Percentiles rank a stretch among this genome's conserved stretches.
Conservation (phyloP, 176 grass and related monocot species). For the Oryza rufipogon region DNA sequence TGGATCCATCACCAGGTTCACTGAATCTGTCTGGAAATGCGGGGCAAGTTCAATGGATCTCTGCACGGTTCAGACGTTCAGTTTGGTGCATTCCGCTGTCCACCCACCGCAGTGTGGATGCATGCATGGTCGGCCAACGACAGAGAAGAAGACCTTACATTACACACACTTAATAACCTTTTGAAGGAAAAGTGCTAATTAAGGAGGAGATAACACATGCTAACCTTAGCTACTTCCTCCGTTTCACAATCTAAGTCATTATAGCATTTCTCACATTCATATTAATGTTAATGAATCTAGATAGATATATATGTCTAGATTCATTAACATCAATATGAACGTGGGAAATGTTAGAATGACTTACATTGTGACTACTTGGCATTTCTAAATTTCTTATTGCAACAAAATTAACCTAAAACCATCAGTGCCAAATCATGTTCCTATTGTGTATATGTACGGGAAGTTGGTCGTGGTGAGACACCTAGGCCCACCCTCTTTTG, state of each 20-base stretch:
- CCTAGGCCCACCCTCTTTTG: too few species aligned
- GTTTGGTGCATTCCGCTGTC: neutral
- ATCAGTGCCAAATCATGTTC: neutral
- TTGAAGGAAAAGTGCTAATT: neutral
- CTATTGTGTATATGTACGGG: neutral
- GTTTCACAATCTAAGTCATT: too few species aligned
- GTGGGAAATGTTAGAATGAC: too few species aligned
- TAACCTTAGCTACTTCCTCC: neutral
- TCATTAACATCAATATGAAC: too few species aligned
- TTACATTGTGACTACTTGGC: neutral
- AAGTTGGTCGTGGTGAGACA: too few species aligned
- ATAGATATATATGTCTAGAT: too few species aligned
- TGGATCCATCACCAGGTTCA: slow-evolving; percentile 2
- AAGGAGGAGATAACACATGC: neutral
- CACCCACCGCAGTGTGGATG: neutral
- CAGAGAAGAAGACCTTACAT: neutral
- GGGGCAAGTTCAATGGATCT: slow-evolving; percentile 24
- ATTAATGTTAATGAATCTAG: too few species aligned
- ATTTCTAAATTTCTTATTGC: neutral
- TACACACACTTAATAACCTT: neutral
- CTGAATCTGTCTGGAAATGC: slow-evolving; percentile 27
- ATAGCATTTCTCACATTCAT: too few species aligned
- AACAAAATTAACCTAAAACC: neutral
- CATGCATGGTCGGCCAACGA: neutral
- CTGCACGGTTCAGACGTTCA: neutral